These are phyloP conservation scores for Suillus paluster DNA, from an alignment of 768 basidiomycete genomes.

Conservation along the genomic window DNA sequence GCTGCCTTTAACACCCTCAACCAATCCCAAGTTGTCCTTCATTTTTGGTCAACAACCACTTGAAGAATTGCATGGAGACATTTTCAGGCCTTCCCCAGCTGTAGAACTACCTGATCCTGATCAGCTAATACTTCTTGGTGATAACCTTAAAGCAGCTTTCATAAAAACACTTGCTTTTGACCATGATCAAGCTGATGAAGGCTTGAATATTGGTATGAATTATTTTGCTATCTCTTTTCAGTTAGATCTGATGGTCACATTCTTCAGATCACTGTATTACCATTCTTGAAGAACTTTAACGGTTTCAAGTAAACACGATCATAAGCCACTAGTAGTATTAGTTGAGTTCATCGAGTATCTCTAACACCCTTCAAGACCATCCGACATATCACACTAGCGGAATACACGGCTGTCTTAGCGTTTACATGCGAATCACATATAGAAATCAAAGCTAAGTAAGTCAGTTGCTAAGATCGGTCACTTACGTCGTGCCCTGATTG, in stretches of 20 bases:
- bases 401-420: neutral
- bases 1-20: neutral
- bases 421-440: neutral
- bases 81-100: neutral
- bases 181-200: neutral
- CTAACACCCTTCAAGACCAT: neutral
- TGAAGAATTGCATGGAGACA: neutral
- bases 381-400: neutral
- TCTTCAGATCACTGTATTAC: neutral
- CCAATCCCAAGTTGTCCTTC: neutral
- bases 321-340: neutral
- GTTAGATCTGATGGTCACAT: neutral
- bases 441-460: neutral
- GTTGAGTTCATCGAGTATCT: neutral
- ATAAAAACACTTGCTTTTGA: neutral
- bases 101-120: neutral
- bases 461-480: neutral
- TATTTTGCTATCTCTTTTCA: neutral
- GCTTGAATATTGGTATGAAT: neutral
- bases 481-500: neutral
- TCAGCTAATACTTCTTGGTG: neutral
- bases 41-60: neutral
- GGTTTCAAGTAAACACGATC: neutral
- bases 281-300: neutral
- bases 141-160: neutral